Evolutionary conservation across 345 rosid genomes (phyloP).

Genomic region (Bruguiera sexangula): DNA sequence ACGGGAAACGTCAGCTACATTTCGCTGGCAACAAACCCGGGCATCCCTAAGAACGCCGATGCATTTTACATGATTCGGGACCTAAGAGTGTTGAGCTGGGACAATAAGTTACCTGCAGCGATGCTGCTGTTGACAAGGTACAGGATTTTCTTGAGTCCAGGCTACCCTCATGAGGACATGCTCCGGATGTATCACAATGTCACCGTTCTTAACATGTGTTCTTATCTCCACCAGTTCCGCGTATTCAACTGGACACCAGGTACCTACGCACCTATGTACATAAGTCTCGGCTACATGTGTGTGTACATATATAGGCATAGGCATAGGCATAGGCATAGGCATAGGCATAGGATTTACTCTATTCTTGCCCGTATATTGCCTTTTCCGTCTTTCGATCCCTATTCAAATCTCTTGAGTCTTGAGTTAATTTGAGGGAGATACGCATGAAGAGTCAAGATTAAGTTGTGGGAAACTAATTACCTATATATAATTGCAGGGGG

Average conservation of each 20-base stretch:
- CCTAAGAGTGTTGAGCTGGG: constrained; percentile 58
- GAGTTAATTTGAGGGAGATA: neutral
- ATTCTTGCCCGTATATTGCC: neutral
- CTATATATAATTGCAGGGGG: constrained; percentile 46
- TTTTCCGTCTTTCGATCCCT: neutral
- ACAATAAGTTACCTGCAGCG: constrained; percentile 87
- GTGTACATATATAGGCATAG: neutral
- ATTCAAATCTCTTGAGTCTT: neutral
- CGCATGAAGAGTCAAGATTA: no score
- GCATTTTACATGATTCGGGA: constrained; percentile 46
- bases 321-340: neutral
- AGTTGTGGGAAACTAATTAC: no score
- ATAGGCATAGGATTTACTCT: neutral
- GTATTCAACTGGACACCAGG: constrained; percentile 78
- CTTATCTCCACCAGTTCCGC: constrained; percentile 56
- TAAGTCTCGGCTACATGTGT: neutral
- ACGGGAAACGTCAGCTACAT: constrained; percentile 69
- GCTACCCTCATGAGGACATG: constrained; percentile 87
- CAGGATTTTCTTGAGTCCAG: constrained; percentile 66
- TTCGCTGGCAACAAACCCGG: constrained; percentile 48
- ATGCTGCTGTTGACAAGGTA: constrained; percentile 78
- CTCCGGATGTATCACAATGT: constrained; percentile 62
- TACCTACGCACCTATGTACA: constrained; percentile 9
- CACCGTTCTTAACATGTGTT: constrained; percentile 65
- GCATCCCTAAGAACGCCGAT: constrained; percentile 47